These are phyloP conservation scores for Aspergillus steynii DNA, from an alignment of 495 filamentous ascomycete species.

Conservation along the genomic window DNA sequence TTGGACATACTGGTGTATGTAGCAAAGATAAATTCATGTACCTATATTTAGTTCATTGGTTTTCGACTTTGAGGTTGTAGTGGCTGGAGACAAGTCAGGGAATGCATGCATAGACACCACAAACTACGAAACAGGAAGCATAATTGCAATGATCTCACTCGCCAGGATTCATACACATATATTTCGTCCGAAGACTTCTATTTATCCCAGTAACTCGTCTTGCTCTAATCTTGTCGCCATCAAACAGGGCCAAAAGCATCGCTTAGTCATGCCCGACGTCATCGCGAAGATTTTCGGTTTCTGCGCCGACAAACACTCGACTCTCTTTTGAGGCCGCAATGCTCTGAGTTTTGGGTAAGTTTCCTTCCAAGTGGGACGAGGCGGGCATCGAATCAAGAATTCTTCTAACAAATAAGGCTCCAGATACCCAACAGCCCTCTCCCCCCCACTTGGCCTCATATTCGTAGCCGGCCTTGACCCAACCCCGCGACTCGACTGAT, in stretches of 20 bases:
- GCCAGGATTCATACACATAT: too few species aligned
- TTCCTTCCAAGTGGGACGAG: slow-evolving; percentile 6
- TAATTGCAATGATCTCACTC: too few species aligned
- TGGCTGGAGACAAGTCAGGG: background rate
- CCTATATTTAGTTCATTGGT: background rate
- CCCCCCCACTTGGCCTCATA: slow-evolving; percentile 2
- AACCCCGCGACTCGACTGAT: slow-evolving; percentile 13
- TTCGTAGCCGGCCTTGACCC: slow-evolving; percentile 9
- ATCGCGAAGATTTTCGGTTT: slow-evolving; percentile 24
- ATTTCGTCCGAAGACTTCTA: too few species aligned
- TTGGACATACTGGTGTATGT: too few species aligned
- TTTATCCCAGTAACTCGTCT: too few species aligned
- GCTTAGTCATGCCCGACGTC: slow-evolving; percentile 31
- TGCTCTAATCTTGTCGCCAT: background rate
- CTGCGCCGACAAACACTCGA: background rate
- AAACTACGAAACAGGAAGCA: background rate
- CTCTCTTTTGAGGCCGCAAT: background rate
- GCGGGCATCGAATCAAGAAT: background rate
- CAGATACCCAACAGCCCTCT: background rate
- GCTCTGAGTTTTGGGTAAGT: slow-evolving; percentile 11
- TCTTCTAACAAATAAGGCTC: slow-evolving; percentile 8
- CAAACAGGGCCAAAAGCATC: background rate
- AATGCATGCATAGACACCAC: background rate
- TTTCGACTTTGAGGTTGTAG: too few species aligned
- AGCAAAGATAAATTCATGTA: background rate